Evolutionary conservation across 2,329 filamentous ascomycete species (phyloP).

Genomic region (Beauveria pseudobassiana): DNA sequence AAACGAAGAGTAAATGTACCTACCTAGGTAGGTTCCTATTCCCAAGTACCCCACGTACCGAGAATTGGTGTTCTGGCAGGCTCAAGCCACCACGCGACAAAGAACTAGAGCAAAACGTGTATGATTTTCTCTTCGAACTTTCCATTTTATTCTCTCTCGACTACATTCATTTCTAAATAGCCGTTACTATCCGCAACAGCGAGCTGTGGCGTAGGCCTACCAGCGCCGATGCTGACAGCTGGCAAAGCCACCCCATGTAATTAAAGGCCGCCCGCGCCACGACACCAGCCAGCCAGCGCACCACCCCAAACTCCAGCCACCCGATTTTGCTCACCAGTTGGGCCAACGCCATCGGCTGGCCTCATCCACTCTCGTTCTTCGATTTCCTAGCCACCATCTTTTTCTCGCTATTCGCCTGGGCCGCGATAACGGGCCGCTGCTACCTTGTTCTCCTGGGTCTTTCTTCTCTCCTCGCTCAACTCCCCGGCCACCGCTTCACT

Average conservation of each 20-base stretch:
- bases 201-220: not conserved
- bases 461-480: not conserved
- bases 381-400: slow-evolving; percentile 10
- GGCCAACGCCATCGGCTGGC: not conserved
- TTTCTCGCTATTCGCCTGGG: not conserved
- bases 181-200: not conserved
- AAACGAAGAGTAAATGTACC: too few relatives aligned
- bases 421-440: slow-evolving; percentile 1
- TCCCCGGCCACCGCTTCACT: slow-evolving; percentile 4
- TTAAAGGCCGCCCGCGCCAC: not conserved
- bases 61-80: too few relatives aligned
- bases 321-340: slow-evolving; percentile 9
- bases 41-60: too few relatives aligned
- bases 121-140: too few relatives aligned
- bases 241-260: not conserved
- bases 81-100: too few relatives aligned
- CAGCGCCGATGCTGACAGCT: not conserved
- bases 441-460: not conserved
- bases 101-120: too few relatives aligned
- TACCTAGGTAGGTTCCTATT: too few relatives aligned
- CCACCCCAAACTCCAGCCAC: slow-evolving; percentile 5
- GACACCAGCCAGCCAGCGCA: not conserved
- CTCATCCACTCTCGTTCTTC: not conserved
- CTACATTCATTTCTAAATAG: too few relatives aligned
- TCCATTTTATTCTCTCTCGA: too few relatives aligned